These are phyloP conservation scores for Metarhizium rileyi DNA, from an alignment of 2,329 filamentous ascomycete genomes.

Conservation along the genomic window DNA sequence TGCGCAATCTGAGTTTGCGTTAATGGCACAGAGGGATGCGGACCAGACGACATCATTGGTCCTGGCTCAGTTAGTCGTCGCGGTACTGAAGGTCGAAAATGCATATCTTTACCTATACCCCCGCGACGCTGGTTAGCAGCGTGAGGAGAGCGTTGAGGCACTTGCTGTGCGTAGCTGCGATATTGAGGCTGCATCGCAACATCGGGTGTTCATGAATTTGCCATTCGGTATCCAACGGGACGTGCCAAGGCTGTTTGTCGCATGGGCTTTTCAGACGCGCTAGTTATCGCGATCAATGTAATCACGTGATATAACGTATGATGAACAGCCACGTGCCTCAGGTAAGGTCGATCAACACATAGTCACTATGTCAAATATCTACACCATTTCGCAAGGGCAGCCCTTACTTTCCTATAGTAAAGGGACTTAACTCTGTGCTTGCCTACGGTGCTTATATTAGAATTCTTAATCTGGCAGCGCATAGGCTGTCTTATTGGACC, in stretches of 20 bases:
- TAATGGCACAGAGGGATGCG: constrained; percentile 40
- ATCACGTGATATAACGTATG: background rate
- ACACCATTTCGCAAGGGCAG: too few species aligned
- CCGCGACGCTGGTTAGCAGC: constrained; percentile 38
- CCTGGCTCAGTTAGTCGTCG: constrained; percentile 24
- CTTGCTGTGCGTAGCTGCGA: constrained; percentile 41
- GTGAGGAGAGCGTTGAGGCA: constrained; percentile 39
- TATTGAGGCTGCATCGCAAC: constrained; percentile 43
- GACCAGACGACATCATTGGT: constrained; percentile 46
- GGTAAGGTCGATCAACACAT: too few species aligned
- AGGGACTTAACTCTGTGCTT: too few species aligned
- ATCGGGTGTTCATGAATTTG: background rate
- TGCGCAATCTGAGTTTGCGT: constrained; percentile 43
- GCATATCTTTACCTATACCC: constrained; percentile 37
- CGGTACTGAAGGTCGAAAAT: background rate
- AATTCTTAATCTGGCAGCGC: too few species aligned
- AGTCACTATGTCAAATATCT: too few species aligned
- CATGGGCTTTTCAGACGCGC: background rate
- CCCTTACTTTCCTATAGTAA: too few species aligned
- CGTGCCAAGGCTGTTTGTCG: background rate
- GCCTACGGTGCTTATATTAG: too few species aligned
- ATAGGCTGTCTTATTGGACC: too few species aligned
- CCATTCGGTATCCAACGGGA: background rate
- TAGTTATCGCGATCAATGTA: background rate
- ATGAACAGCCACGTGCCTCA: background rate